These are phyloP conservation scores for Plasmodium billcollinsi DNA, from an alignment of 169 alveolate species.

Conservation along the genomic window DNA sequence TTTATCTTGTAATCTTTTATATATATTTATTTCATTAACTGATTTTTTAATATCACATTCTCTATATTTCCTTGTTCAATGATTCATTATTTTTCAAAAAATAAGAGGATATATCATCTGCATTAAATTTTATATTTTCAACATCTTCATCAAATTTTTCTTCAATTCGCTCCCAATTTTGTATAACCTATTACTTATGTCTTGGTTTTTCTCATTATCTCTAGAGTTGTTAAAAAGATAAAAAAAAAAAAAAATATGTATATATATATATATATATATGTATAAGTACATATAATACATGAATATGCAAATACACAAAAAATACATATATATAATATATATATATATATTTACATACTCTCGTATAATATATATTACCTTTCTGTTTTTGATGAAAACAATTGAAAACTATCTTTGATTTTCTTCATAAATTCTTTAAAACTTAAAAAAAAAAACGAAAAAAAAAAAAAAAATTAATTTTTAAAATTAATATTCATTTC, in stretches of 20 bases:
- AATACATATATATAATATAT: conserved; percentile 7
- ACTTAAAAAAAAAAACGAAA: background rate
- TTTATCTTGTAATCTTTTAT: background rate
- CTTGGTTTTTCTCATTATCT: conserved; percentile 16
- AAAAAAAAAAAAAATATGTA: conserved; percentile 5
- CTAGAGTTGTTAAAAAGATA: conserved; percentile 11
- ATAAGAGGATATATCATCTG: conserved; percentile 47
- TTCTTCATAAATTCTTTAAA: conserved; percentile 59
- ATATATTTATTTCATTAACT: background rate
- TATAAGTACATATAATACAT: background rate
- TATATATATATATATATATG: background rate
- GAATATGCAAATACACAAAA: too few species aligned
- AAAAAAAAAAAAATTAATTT: conserved; percentile 38
- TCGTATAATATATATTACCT: conserved; percentile 19
- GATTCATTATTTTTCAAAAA: conserved; percentile 37
- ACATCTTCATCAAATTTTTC: conserved; percentile 67
- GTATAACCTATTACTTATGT: conserved; percentile 1
- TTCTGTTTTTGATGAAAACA: conserved; percentile 46
- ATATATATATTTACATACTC: background rate
- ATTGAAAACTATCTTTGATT: conserved; percentile 45
- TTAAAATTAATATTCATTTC: conserved; percentile 36
- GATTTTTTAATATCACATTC: background rate
- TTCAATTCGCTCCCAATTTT: conserved; percentile 58
- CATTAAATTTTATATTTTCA: conserved; percentile 60
- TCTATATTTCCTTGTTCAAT: conserved; percentile 9